A percentile compares a stretch with the other conserved stretches of the same genome.
Conservation (phyloP, 176 grass and related monocot genomes). For the Eleusine coracana region DNA sequence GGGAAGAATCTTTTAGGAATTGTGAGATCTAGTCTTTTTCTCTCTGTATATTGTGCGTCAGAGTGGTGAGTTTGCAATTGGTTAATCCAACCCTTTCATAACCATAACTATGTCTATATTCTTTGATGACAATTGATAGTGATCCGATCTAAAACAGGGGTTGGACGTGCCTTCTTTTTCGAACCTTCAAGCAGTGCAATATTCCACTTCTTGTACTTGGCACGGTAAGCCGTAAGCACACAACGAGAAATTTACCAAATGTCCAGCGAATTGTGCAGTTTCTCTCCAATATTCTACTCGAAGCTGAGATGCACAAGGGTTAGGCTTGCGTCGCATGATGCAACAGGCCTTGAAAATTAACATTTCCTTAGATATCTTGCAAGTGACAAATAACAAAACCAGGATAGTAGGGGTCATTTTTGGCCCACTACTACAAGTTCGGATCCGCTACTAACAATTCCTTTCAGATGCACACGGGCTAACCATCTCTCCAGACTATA, state of each 20-base stretch:
- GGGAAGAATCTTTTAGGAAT: constrained; percentile 87
- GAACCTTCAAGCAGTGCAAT: constrained; percentile 63
- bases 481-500: too few species aligned
- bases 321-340: neutral
- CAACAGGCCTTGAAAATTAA: neutral
- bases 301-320: neutral
- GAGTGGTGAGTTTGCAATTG: constrained; percentile 63
- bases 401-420: too few species aligned
- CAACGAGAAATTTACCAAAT: neutral
- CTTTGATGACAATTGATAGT: constrained; percentile 18
- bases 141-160: constrained; percentile 58
- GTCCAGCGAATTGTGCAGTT: neutral
- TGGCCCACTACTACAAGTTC: too few species aligned
- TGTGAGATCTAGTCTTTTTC: constrained; percentile 85
- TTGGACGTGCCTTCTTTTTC: constrained; percentile 90
- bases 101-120: too few species aligned
- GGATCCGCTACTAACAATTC: too few species aligned
- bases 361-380: neutral
- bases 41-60: constrained; percentile 82
- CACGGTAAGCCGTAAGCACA: constrained; percentile 71
- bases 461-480: too few species aligned
- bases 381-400: too few species aligned
- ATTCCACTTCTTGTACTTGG: constrained; percentile 70
- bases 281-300: too few species aligned
- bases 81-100: neutral